Conservation (phyloP, 2,329 filamentous ascomycete species). For the Stemphylium lycopersici region DNA sequence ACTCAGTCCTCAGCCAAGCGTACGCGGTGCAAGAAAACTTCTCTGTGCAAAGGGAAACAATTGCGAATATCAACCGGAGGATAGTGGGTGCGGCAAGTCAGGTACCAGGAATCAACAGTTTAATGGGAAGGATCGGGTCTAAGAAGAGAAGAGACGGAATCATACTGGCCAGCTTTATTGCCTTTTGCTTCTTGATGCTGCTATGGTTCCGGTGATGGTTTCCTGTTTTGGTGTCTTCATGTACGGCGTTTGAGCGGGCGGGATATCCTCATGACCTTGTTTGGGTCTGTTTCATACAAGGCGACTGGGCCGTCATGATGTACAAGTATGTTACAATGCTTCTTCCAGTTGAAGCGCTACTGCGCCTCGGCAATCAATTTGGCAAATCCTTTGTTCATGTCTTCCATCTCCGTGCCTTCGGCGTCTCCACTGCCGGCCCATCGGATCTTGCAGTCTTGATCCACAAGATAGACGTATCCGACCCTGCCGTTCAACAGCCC, state of each 20-base stretch:
- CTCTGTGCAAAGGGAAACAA: conserved; percentile 80
- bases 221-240: conserved; percentile 6
- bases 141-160: conserved; percentile 95
- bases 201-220: conserved; percentile 60
- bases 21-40: conserved; percentile 97
- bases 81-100: conserved; percentile 90
- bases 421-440: conserved; percentile 87
- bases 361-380: conserved; percentile 59
- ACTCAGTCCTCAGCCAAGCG: conserved; percentile 90
- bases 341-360: neutral
- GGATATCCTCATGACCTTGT: conserved; percentile 37
- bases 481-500: conserved; percentile 86
- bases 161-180: conserved; percentile 89
- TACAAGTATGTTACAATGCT: conserved; percentile 36
- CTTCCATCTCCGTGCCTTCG: conserved; percentile 68
- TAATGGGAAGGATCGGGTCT: conserved; percentile 90
- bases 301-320: conserved; percentile 29
- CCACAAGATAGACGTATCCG: conserved; percentile 90
- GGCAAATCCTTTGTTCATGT: conserved; percentile 68
- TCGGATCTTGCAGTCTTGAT: conserved; percentile 84
- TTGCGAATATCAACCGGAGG: conserved; percentile 85
- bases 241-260: conserved; percentile 30
- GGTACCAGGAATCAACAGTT: conserved; percentile 87
- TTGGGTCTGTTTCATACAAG: conserved; percentile 20
- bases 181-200: conserved; percentile 86